Base-by-base conservation (phyloP, 768 basidiomycete species). In the Leccinellum albellum region DNA sequence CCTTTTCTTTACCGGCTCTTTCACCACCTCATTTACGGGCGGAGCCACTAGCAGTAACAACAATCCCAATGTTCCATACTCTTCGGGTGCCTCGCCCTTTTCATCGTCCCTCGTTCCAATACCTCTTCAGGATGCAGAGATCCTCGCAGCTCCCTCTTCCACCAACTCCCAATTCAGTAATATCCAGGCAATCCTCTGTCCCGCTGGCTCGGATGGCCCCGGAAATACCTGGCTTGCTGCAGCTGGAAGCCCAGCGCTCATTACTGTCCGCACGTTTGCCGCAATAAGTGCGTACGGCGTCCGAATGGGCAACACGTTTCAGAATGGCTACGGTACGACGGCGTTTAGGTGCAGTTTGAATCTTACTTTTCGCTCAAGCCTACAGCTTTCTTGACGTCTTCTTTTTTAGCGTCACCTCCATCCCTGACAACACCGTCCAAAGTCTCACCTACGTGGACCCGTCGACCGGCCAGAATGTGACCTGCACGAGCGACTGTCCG, bases 271-370 rank as follows among this genome's bases (percentile, higher is more conserved):
- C 56, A 81, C 86, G n/a, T 91, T 88, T 67, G 76, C 84, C 26
- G 88, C 79, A 66, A 82, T 91, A 55, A 84, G 81, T 50, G 89
- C 85, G 3, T 85, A 79, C 55, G 97, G 96, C 5, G 69, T 98
- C 49, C 85, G 97, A 46, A 76, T 99, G 28, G 95, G 94, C 26
- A 98, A 99, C 74, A 95, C 94, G 8, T 91, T 96, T 72, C 79
- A 86, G 60, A 73, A 78, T 51, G 82, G 86, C 52, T 86, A 89
- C 63, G 89, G 94, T 42, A 96, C 96, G 1, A 90, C 84, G n/a
- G 81, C 78, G 5, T 99, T 99, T 74, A 88, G 82, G 95, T 95
- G 71, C 45, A 49, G 13, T 48, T 32, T 32, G 31, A 59, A 45
- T 24, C 26, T 31, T 10, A 1, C 37, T 20, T 45, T 29, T 14